These are phyloP conservation scores for Phytophthora parvispora DNA, from an alignment of 352 stramenopile species.

Conservation along the genomic window DNA sequence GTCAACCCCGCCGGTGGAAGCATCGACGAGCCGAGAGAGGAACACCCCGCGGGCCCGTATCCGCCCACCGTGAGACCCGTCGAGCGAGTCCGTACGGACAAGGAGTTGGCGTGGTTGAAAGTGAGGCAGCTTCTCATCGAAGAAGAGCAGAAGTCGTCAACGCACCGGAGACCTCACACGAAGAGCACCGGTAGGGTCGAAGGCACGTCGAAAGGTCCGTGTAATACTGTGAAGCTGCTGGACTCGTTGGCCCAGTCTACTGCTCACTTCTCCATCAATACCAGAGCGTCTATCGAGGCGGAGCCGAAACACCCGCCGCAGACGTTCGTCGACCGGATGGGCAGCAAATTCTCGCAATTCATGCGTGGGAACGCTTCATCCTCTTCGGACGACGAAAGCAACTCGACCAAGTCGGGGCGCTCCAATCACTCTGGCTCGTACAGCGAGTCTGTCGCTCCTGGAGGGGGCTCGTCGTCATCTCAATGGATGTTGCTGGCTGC, in stretches of 20 bases:
- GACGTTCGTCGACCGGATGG: constrained; percentile 17
- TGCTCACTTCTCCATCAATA: background rate
- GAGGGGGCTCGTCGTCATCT: constrained; percentile 6
- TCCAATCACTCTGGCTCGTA: background rate
- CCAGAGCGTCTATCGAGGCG: background rate
- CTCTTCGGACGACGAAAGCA: constrained; percentile 5
- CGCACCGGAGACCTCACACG: constrained; percentile 3
- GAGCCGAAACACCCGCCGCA: background rate
- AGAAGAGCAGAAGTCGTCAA: constrained; percentile 40
- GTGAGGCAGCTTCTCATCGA: constrained; percentile 43
- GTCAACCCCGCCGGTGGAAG: background rate
- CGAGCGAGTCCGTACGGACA: constrained; percentile 29
- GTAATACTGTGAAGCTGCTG: constrained; percentile 36
- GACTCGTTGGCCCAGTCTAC: constrained; percentile 39
- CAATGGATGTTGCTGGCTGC: constrained; percentile 46
- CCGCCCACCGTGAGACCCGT: constrained; percentile 16
- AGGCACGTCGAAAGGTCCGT: constrained; percentile 35
- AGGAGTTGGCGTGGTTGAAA: constrained; percentile 44
- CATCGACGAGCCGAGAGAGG: background rate
- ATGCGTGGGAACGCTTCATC: constrained; percentile 3
- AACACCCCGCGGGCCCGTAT: background rate
- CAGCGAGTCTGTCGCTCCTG: background rate
- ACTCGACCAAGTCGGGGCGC: background rate
- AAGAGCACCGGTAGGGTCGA: constrained; percentile 21
- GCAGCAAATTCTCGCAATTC: constrained; percentile 19